These are phyloP conservation scores for Trypanosoma mega DNA, from an alignment of 208 protist genomes.

Conservation along the genomic window DNA sequence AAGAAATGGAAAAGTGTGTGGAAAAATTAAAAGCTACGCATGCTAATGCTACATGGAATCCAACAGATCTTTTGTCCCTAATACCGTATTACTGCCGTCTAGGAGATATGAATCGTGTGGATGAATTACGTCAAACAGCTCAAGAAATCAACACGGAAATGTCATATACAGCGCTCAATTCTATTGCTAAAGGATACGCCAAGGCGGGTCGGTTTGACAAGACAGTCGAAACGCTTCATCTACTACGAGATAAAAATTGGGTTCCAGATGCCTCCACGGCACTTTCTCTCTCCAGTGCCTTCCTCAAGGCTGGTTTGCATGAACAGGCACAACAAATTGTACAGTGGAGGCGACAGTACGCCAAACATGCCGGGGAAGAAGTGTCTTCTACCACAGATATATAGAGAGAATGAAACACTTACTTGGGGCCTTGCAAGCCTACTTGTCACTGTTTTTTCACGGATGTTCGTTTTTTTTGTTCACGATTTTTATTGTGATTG, in stretches of 20 bases:
- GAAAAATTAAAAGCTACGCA: constrained; percentile 30
- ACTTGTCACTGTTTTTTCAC: no score
- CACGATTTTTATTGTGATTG: no score
- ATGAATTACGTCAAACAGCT: constrained; percentile 36
- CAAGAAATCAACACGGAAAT: constrained; percentile 32
- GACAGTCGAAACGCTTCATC: constrained; percentile 76
- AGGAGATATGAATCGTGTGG: constrained; percentile 68
- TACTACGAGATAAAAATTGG: constrained; percentile 75
- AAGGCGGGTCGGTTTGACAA: constrained; percentile 80
- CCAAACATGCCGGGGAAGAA: constrained; percentile 43
- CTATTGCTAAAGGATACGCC: constrained; percentile 78
- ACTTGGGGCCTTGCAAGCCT: no score
- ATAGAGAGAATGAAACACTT: no score
- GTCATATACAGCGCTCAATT: constrained; percentile 73
- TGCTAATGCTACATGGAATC: constrained; percentile 21
- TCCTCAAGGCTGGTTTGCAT: constrained; percentile 84
- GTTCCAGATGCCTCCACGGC: constrained; percentile 80
- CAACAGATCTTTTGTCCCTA: constrained; percentile 47
- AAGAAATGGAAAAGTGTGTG: constrained; percentile 58
- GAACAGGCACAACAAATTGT: constrained; percentile 87
- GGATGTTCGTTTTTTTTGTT: no score
- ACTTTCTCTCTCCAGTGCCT: constrained; percentile 70
- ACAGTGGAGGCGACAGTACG: constrained; percentile 83
- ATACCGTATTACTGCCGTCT: constrained; percentile 86
- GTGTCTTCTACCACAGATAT: constrained; percentile 4